Percentiles rank a stretch among this genome's conserved stretches.
Conservation (phyloP, 2,329 filamentous ascomycete genomes). For the Alternaria solani region DNA sequence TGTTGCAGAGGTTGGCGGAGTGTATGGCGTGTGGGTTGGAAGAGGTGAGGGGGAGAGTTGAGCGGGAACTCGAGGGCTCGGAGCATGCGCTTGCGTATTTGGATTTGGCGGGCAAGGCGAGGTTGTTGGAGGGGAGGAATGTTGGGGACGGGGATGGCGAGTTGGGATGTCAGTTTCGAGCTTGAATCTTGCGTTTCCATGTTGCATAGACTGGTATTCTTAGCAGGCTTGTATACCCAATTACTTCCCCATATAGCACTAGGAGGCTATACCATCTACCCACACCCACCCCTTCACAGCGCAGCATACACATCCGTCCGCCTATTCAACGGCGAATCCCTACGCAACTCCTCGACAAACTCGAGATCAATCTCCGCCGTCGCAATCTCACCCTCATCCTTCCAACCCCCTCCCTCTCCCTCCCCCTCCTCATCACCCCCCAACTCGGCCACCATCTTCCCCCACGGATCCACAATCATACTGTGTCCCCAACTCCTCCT, state of each 20-base stretch:
- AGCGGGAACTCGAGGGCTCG: slow-evolving; percentile 23
- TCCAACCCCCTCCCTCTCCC: slow-evolving; percentile 45
- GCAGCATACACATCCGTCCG: slow-evolving; percentile 58
- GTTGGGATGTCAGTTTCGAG: not conserved
- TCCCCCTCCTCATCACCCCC: slow-evolving; percentile 59
- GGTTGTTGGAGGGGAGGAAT: slow-evolving; percentile 34
- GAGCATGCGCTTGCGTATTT: slow-evolving; percentile 37
- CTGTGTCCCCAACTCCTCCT: slow-evolving; percentile 85
- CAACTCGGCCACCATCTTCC: slow-evolving; percentile 72
- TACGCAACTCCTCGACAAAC: slow-evolving; percentile 61
- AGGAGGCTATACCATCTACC: not conserved
- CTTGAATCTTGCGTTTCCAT: not conserved
- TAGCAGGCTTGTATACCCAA: not conserved
- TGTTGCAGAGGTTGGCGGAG: slow-evolving; percentile 39
- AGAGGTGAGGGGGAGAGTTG: slow-evolving; percentile 31
- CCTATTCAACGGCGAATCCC: slow-evolving; percentile 65
- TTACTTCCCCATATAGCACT: not conserved
- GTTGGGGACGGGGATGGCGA: slow-evolving; percentile 12
- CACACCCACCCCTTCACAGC: slow-evolving; percentile 17
- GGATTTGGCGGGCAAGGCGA: slow-evolving; percentile 34
- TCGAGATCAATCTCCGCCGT: slow-evolving; percentile 64
- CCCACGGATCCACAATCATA: slow-evolving; percentile 89
- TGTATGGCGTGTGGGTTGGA: slow-evolving; percentile 24
- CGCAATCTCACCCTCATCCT: slow-evolving; percentile 51
- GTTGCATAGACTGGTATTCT: not conserved